Evolutionary conservation across 768 basidiomycete species (phyloP).

Genomic region (Amanita pseudoporphyria): DNA sequence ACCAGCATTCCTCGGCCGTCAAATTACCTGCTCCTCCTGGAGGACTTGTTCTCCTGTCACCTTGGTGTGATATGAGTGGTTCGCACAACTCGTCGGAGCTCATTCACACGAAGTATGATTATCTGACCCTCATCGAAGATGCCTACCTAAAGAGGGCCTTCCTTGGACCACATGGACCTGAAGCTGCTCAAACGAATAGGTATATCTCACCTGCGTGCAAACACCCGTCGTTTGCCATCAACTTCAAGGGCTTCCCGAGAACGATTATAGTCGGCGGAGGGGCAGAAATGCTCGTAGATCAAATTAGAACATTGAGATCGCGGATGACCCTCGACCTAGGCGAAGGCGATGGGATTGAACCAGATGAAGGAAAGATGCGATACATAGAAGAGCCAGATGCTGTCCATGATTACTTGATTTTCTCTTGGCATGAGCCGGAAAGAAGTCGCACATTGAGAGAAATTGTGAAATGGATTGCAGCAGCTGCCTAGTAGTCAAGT

Average conservation of each 20-base stretch:
- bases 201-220: conserved; percentile 42
- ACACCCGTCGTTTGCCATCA: conserved; percentile 16
- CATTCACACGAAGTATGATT: background rate
- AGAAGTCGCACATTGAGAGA: conserved; percentile 1
- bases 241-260: conserved; percentile 39
- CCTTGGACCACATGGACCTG: conserved; percentile 28
- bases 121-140: background rate
- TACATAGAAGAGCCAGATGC: conserved; percentile 7
- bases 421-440: conserved; percentile 34
- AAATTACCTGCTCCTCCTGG: conserved; percentile 16
- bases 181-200: conserved; percentile 25
- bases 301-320: conserved; percentile 26
- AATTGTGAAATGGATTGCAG: background rate
- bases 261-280: conserved; percentile 40
- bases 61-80: conserved; percentile 43
- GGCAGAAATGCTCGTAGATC: conserved; percentile 28
- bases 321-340: conserved; percentile 35
- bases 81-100: conserved; percentile 21
- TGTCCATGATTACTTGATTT: conserved; percentile 17
- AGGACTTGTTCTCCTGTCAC: conserved; percentile 30
- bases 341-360: conserved; percentile 15
- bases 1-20: conserved; percentile 17
- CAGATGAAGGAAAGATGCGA: conserved; percentile 14
- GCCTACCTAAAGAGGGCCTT: conserved; percentile 25
- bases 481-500: background rate